Base-by-base conservation (phyloP, 2,329 filamentous ascomycete species). In the Alternaria incomplexa region DNA sequence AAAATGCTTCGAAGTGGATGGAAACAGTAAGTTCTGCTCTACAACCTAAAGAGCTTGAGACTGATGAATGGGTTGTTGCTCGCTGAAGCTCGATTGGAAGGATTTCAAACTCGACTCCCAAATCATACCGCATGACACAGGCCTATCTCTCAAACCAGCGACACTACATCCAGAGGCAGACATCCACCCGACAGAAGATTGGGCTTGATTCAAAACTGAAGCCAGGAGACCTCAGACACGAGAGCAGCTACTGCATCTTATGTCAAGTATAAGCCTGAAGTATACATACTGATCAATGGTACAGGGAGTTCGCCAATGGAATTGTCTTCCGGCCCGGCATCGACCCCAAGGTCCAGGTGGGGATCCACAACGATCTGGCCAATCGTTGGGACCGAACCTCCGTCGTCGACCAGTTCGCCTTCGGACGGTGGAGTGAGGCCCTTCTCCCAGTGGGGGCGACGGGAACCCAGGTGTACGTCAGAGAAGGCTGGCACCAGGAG, bases 401-500 rank as follows among this genome's bases (percentile, higher is more conserved):
- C 8, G 11, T 44, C 5, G 40, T 64, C 12, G 44, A 52, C 6
- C 25, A 50, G 22, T 64, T 64, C 22, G 32, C 53, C 7, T 54
- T 54, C 20, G 58, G 58, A 30, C 20, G 8, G 50, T 47, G 20
- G 25, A 7, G 17, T 28, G 25, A 13, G 12, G 11, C 3, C 7
- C 10, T 3, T 11, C 28, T 56, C 8, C 53, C 53, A 1, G 0
- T 1, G 8, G 17, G 10, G 3, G 60, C 48, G 11, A 48, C 20
- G 26, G 57, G 55, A 9, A 64, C 63, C 9, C 23, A 48, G 7
- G 62, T 58, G 8, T 43, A 40, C 13, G 61, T 68, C 15, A 48
- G 5, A 5, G 47, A 60, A 43, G 5, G 8, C 3, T 69, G 63
- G 65, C 63, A 69, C 53, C 45, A 63, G 5, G 12, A 12, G 50